phyloP scores from a whole-genome alignment of 306 rosid species.

The Rosa multiflora region DNA sequence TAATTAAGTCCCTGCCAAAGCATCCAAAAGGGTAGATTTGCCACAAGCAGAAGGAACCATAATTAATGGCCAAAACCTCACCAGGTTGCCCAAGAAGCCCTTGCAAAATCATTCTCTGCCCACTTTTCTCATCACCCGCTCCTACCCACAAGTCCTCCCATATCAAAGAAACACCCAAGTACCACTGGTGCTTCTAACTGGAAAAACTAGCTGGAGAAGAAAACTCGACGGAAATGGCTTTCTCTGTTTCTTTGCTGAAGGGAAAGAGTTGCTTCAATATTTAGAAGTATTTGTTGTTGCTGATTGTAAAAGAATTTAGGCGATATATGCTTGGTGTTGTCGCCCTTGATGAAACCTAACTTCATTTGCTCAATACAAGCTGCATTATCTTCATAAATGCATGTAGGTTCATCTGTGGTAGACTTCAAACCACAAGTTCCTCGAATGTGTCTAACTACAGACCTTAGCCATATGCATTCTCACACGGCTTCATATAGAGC shows the following conservation, averaged over 20 bases:
- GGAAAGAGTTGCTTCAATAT: neutral
- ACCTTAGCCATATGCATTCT: too few species aligned
- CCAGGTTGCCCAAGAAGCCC: constrained; percentile 49
- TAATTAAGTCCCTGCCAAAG: constrained; percentile 44
- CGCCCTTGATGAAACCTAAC: too few species aligned
- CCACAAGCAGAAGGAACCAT: constrained; percentile 84
- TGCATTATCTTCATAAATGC: too few species aligned
- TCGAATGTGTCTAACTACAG: too few species aligned
- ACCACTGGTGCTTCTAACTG: neutral
- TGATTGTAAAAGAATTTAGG: too few species aligned
- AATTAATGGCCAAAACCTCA: constrained; percentile 47
- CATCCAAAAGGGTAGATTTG: constrained; percentile 47
- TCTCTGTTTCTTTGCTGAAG: too few species aligned
- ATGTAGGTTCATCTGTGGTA: too few species aligned
- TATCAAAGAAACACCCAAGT: constrained; percentile 20
- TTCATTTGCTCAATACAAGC: too few species aligned
- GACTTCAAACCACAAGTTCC: too few species aligned
- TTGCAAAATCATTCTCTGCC: constrained; percentile 26
- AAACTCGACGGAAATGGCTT: neutral
- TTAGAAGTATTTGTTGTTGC: too few species aligned
- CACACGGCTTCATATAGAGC: too few species aligned
- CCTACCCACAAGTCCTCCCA: constrained; percentile 37
- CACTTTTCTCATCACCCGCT: constrained; percentile 20
- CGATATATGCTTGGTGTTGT: too few species aligned
- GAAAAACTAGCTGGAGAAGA: neutral